phyloP scores from a whole-genome alignment of 495 filamentous ascomycete genomes.

The Penicillium bialowiezense region DNA sequence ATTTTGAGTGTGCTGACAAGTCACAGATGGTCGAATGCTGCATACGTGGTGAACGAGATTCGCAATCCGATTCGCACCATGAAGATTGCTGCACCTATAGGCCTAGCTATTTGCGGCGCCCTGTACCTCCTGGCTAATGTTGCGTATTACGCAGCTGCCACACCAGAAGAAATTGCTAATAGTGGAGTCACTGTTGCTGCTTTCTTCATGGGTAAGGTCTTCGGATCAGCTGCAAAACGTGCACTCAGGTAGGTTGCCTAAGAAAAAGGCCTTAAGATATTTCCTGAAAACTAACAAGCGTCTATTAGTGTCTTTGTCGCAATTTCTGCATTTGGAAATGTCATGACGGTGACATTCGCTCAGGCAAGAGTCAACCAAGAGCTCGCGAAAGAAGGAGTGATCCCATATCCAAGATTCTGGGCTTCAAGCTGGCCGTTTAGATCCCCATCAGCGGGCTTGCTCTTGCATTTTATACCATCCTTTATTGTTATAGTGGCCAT shows the following conservation, averaged over 20 bases:
- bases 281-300: constrained; percentile 10
- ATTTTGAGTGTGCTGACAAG: neutral
- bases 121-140: constrained; percentile 66
- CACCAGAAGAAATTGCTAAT: constrained; percentile 59
- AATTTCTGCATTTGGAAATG: constrained; percentile 62
- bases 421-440: constrained; percentile 62
- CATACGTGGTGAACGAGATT: constrained; percentile 72
- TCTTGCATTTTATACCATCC: constrained; percentile 63
- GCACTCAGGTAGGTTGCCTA: constrained; percentile 16
- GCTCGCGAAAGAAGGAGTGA: constrained; percentile 60
- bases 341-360: constrained; percentile 68
- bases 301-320: constrained; percentile 48
- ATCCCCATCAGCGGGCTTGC: constrained; percentile 58
- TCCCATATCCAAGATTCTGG: constrained; percentile 60
- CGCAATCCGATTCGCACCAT: constrained; percentile 64
- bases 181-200: constrained; percentile 63
- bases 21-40: constrained; percentile 53
- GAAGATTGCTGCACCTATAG: constrained; percentile 56
- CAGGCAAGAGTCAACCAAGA: constrained; percentile 65
- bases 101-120: constrained; percentile 53
- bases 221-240: constrained; percentile 44
- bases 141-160: constrained; percentile 63
- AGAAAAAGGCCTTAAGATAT: constrained; percentile 32
- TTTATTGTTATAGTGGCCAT: constrained; percentile 59
- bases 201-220: constrained; percentile 61